These are phyloP conservation scores for Eucalyptus cladocalyx DNA, from an alignment of 345 rosid species.

Conservation along the genomic window DNA sequence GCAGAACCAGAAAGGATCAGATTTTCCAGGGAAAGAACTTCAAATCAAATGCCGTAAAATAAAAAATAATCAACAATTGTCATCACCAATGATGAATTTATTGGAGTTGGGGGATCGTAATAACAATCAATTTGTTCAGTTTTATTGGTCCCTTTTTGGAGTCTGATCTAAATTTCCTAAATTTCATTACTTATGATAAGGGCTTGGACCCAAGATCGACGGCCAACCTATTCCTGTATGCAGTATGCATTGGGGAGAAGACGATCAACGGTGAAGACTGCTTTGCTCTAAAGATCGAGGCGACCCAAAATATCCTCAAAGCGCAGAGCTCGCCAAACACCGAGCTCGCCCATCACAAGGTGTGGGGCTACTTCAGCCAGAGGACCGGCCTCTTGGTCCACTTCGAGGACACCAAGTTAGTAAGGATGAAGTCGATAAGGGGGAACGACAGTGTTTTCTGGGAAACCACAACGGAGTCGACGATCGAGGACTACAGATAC, in stretches of 20 bases:
- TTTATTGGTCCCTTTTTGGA: not conserved
- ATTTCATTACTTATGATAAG: conserved; percentile 4
- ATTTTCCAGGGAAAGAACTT: not conserved
- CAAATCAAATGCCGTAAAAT: not conserved
- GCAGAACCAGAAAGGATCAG: not conserved
- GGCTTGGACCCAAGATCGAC: conserved; percentile 86
- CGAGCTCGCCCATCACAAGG: conserved; percentile 63
- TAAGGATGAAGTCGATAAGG: conserved; percentile 37
- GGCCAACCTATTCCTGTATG: conserved; percentile 64
- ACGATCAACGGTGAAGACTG: conserved; percentile 41
- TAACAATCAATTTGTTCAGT: not conserved
- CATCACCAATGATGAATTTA: not conserved
- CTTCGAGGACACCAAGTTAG: conserved; percentile 64
- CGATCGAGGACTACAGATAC: conserved; percentile 52
- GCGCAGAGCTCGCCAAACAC: conserved; percentile 60
- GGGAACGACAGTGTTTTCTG: conserved; percentile 44
- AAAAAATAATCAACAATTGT: not conserved
- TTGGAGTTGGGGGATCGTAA: not conserved
- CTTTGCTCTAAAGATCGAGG: conserved; percentile 64
- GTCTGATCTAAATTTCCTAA: not conserved
- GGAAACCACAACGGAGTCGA: conserved; percentile 75
- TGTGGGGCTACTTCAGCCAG: conserved; percentile 97
- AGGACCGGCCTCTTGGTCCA: conserved; percentile 62
- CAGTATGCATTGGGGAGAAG: conserved; percentile 61
- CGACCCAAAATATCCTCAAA: conserved; percentile 26